phyloP scores from a whole-genome alignment of 108 stramenopile genomes.

The Nannochloropsis salina region DNA sequence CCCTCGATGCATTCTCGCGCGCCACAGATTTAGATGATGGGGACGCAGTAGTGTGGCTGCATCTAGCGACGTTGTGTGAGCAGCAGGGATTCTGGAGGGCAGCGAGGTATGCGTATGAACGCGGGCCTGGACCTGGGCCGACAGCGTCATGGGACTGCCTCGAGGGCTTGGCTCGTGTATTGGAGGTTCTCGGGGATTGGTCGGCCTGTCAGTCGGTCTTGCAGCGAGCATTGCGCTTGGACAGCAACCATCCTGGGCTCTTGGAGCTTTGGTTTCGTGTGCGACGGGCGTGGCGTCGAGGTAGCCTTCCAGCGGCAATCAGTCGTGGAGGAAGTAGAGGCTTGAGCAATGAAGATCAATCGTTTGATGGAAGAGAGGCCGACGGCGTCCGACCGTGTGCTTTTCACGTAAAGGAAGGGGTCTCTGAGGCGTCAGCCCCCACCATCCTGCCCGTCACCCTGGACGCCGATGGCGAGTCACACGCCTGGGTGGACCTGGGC shows the following conservation, averaged over 20 bases:
- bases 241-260: neutral
- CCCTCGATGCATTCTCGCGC: neutral
- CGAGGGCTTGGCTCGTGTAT: slow-evolving; percentile 16
- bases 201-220: neutral
- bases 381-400: neutral
- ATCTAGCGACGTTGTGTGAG: neutral
- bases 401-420: neutral
- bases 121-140: neutral
- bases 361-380: neutral
- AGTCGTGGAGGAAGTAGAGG: neutral
- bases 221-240: slow-evolving; percentile 10
- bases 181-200: neutral
- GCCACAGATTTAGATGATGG: neutral
- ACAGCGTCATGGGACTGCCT: neutral
- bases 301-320: neutral
- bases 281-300: neutral
- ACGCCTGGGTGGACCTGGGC: neutral
- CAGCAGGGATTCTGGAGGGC: neutral
- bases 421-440: neutral
- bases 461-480: neutral
- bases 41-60: slow-evolving; percentile 1
- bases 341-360: neutral
- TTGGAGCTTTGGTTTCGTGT: neutral
- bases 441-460: neutral
- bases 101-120: slow-evolving; percentile 2